Evolutionary conservation across 192 early-diverging fungal species (phyloP).

Genomic region (Gorgonomyces haynaldii): DNA sequence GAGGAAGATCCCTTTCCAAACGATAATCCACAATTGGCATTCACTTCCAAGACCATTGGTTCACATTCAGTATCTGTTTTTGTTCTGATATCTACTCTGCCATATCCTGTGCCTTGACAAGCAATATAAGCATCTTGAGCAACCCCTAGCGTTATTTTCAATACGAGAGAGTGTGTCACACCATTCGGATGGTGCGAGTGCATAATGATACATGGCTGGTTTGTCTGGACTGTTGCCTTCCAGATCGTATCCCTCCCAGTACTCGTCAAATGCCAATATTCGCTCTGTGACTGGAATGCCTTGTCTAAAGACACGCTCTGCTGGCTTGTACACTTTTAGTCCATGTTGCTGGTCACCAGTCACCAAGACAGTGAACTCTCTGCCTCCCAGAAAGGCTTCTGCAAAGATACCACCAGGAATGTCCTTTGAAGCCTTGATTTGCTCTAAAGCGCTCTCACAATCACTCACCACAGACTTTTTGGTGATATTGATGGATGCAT

Average conservation of each 20-base stretch:
- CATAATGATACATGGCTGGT: constrained; percentile 22
- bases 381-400: constrained; percentile 30
- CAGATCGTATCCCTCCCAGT: constrained; percentile 33
- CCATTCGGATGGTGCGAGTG: constrained; percentile 22
- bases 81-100: constrained; percentile 37
- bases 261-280: constrained; percentile 32
- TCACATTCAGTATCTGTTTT: constrained; percentile 18
- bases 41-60: constrained; percentile 36
- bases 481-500: constrained; percentile 31
- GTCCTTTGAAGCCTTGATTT: constrained; percentile 12
- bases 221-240: constrained; percentile 12
- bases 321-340: constrained; percentile 27
- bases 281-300: constrained; percentile 19
- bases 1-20: constrained; percentile 31
- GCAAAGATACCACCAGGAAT: constrained; percentile 20
- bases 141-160: constrained; percentile 7
- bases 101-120: constrained; percentile 29
- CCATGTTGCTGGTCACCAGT: constrained; percentile 23
- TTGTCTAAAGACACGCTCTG: constrained; percentile 30
- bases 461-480: constrained; percentile 22
- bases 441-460: constrained; percentile 13
- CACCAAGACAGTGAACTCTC: constrained; percentile 32
- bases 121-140: constrained; percentile 32
- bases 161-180: constrained; percentile 14
- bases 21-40: constrained; percentile 36